Evolutionary conservation across 73 alveolate species (phyloP).

Genomic region (Stentor roeselii): DNA sequence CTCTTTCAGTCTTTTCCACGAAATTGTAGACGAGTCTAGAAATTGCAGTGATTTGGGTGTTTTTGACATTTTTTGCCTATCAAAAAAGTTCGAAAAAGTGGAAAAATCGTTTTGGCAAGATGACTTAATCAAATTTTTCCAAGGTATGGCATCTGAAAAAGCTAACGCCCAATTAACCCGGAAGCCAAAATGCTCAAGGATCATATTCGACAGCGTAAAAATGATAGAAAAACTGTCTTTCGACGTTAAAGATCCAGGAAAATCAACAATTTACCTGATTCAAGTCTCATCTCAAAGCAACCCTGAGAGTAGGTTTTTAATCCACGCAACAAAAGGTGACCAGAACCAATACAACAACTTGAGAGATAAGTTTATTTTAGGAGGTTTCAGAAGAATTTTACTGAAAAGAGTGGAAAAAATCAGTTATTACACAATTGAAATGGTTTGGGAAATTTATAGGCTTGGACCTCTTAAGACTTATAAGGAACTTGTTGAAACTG

Average conservation of each 20-base stretch:
- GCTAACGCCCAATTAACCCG: not conserved
- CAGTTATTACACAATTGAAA: too few relatives aligned
- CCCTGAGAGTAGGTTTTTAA: not conserved
- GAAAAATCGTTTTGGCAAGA: not conserved
- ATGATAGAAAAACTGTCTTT: not conserved
- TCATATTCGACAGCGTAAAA: not conserved
- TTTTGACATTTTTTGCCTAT: not conserved
- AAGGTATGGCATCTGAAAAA: not conserved
- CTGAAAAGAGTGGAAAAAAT: not conserved
- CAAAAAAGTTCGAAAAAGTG: not conserved
- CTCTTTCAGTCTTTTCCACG: not conserved
- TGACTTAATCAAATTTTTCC: not conserved
- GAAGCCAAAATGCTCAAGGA: not conserved
- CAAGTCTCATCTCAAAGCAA: not conserved
- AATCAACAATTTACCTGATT: not conserved
- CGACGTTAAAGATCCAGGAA: not conserved
- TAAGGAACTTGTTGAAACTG: not conserved
- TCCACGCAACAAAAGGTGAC: not conserved
- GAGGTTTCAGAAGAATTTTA: not conserved
- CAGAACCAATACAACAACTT: not conserved
- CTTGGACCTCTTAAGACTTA: not conserved
- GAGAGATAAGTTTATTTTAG: not conserved
- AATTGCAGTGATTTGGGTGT: not conserved
- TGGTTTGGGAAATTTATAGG: not conserved
- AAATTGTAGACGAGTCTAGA: not conserved